Conservation (phyloP, 2,329 filamentous ascomycete genomes). For the Plectosphaerella plurivora region DNA sequence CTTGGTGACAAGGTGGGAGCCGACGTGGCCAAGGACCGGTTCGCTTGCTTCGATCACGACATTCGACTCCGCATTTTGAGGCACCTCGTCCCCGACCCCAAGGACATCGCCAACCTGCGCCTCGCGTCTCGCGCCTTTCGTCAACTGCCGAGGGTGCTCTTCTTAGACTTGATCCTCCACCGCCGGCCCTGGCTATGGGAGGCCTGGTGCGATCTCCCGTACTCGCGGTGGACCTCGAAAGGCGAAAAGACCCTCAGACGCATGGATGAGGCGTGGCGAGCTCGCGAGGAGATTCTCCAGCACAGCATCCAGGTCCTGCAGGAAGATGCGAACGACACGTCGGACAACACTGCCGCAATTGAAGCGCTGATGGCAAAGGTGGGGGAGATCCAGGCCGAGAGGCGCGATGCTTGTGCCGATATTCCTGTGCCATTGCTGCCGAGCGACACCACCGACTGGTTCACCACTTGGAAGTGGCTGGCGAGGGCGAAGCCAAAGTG, state of each 20-base stretch:
- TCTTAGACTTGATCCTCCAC: constrained; percentile 1
- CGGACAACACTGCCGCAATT: neutral
- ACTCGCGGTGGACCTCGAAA: constrained; percentile 5
- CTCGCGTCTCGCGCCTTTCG: constrained; percentile 1
- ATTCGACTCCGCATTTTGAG: neutral
- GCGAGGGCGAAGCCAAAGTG: neutral
- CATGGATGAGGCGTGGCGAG: neutral
- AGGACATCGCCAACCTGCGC: neutral
- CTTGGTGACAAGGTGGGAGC: neutral
- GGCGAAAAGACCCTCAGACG: neutral
- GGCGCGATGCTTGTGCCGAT: neutral
- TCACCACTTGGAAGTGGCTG: neutral
- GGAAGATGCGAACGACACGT: neutral
- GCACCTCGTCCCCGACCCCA: neutral
- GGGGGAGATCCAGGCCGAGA: neutral
- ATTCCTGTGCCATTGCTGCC: neutral
- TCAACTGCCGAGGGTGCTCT: constrained; percentile 1
- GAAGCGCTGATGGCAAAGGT: neutral
- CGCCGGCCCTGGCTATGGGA: constrained; percentile 13
- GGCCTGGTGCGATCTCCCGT: constrained; percentile 7
- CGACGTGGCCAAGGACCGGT: neutral
- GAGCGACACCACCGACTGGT: neutral
- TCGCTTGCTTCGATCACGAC: neutral
- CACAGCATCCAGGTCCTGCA: neutral
- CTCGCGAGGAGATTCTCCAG: neutral